Evolutionary conservation across 2,329 filamentous ascomycete genomes (phyloP), one percentile per base, ranked within the genome.

Genomic region (Fusarium lyarnte): DNA sequence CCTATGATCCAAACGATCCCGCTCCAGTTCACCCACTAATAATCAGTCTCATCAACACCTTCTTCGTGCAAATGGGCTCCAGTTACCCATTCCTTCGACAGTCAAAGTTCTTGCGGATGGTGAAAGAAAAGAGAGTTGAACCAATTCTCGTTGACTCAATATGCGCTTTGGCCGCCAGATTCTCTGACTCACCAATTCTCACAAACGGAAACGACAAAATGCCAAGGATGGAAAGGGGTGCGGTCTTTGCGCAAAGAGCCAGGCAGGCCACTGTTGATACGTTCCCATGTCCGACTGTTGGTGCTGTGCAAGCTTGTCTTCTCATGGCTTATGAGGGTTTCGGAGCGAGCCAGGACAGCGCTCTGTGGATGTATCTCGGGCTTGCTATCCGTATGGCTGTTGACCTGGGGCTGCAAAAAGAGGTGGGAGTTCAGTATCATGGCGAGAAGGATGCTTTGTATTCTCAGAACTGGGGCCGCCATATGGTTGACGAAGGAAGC

Each of bases 361-460:
- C 94, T 1, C 82, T 97, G 11, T 97, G 94, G 94, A 97, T 97
- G 94, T 97, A 97, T 78, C 85, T 97, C 3, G 94, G 94, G 0
- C 91, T 95, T 57, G 92, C 94, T 1, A 97, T 97, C 67, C 91
- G 94, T 19, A 93, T 94, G 90, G 92, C 92, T 1, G 89, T 93
- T 67, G 92, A 94, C 77, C 82, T 97, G 14, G 94, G 94, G 1
- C 85, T 97, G 72, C 93, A 95, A 74, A 97, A 94, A 72, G 86
- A 93, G 21, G 91, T 95, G 71, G 94, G 94, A 0, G 86, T 97
- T 52, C 87, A 86, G 66, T 88, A 88, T 66, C 88, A 88, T 73
- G 86, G 85, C n/a, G 85, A 85, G 63, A 87, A 82, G 69, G 86
- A 88, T 29, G 83, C 85, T 5, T 84, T 84, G 82, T 85, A 86